Base-by-base conservation (phyloP, 2,329 filamentous ascomycete species). In the Verruconis gallopava region DNA sequence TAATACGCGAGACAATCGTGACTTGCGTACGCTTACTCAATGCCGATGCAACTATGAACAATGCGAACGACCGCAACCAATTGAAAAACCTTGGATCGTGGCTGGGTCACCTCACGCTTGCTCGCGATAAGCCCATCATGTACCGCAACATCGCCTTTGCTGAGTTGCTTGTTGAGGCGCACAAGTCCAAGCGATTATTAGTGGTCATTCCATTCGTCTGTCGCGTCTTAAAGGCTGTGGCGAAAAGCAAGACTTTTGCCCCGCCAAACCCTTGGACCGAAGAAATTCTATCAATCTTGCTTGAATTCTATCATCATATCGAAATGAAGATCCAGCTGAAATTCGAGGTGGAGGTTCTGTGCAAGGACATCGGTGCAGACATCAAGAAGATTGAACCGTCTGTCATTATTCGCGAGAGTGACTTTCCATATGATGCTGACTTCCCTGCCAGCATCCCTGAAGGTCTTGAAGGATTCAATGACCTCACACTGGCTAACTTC, bases 101-200 rank as follows among this genome's bases (percentile, higher is more conserved):
- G 93, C 75, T 98, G 32, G 91, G 91, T 9, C 83, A 89, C 14
- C 61, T 98, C 52, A 98, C 91, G 1, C 76, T 98, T 43, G 91
- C 91, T 19, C 80, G 89, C 41, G 83, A 98, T 56, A 89, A 89
- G 56, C 91, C 91, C 0, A 93, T 98, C 64, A 88, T 89, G 55
- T 88, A 95, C 59, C 86, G 81, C 55, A 94, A 96, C 55, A 88
- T 98, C 47, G 93, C 89, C 2, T 96, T 98, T 71, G 93, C 93
- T 61, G 85, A 96, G 54, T 70, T 98, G 4, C 72, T 98, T 3
- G 79, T 95, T 35, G 91, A 98, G 61, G 91, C 85, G 1, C 88
- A 89, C 50, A 86, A 96, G 52, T 91, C 84, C 2, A 86, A 96
- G 59, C 78, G 91, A 38, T 71, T 98, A 21, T 75, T 94, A 30